Base-by-base conservation (phyloP, 2,329 filamentous ascomycete genomes). In the Aspergillus brunneoviolaceus region DNA sequence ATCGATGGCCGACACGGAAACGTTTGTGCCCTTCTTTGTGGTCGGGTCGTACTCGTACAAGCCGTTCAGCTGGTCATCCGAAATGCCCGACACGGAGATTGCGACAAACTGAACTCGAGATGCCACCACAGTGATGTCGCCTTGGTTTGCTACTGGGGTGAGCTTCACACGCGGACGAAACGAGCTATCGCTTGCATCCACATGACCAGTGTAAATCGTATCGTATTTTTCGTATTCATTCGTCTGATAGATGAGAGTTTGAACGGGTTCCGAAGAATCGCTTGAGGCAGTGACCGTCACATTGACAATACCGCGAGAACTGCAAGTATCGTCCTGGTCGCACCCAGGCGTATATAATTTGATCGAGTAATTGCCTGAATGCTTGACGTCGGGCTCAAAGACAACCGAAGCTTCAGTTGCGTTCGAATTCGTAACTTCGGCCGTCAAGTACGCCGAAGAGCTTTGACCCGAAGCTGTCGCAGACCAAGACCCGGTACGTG, bases 191-290 rank as follows among this genome's bases (percentile, higher is more conserved):
- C 85, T 87, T 57, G 88, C 87, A 71, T 98, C 92, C 57, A 99
- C 87, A 65, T 87, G 87, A 51, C 93, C 95, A 65, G 89, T 89
- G 77, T 92, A 96, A 60, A 99, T 87, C 67, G 91, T 88, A 72
- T 99, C 95, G 71, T 96, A 98, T 76, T 99, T 99, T 80, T 98
- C 94, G 74, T 89, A 96, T 73, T 96, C 85, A 77, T 99, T 99
- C 19, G 93, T 96, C 76, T 99, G 95, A 72, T 85, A 96, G 7
- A 97, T 79, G 0, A 85, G 83, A 0, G 82, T 85, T 29, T 85
- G 82, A 59, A 87, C 81, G 5, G 84, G 80, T 63, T 68, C 78
- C 67, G 67, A 76, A 71, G 66, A 77, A 31, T 71, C 71, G 45
- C 73, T 74, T 2, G 86, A 84, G 80, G 95, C 87, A 25, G 82